Evolutionary conservation across 2,329 filamentous ascomycete genomes (phyloP).

Genomic region (Venturiaceae sp.): DNA sequence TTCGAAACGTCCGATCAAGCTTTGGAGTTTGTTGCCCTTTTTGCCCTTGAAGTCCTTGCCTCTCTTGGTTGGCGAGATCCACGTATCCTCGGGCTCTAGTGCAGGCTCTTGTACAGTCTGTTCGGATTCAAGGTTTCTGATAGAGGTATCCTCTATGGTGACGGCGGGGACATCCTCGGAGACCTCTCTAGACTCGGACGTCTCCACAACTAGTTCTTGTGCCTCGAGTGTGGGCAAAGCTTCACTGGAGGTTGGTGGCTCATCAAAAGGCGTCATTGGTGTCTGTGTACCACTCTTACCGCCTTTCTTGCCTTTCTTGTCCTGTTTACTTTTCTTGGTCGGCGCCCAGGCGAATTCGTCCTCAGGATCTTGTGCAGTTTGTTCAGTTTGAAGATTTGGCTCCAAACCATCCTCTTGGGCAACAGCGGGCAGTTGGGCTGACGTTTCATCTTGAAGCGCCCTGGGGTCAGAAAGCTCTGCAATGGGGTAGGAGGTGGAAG

Average conservation of each 20-base stretch:
- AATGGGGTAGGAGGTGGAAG: not conserved
- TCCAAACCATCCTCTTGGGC: not conserved
- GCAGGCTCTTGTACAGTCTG: constrained; percentile 1
- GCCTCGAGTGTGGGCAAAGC: not conserved
- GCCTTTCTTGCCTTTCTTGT: constrained; percentile 6
- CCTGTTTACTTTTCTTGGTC: constrained; percentile 4
- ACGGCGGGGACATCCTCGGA: not conserved
- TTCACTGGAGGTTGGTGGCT: not conserved
- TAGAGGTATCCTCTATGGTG: not conserved
- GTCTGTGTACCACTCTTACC: not conserved
- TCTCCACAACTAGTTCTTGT: not conserved
- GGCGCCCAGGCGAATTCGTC: not conserved
- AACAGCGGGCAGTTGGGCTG: not conserved
- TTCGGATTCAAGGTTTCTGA: constrained; percentile 9
- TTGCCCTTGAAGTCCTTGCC: not conserved
- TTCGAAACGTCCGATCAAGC: not conserved
- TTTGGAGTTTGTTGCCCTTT: not conserved
- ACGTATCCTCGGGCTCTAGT: not conserved
- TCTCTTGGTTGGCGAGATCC: not conserved
- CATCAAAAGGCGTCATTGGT: not conserved
- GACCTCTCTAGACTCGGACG: not conserved
- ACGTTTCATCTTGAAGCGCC: not conserved
- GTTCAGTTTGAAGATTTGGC: not conserved
- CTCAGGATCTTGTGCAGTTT: not conserved
- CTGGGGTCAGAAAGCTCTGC: not conserved